Percentiles rank a stretch among this genome's conserved stretches.
These are phyloP conservation scores for Acanthamoeba pearcei DNA, from an alignment of 208 protist genomes.

Conservation along the genomic window DNA sequence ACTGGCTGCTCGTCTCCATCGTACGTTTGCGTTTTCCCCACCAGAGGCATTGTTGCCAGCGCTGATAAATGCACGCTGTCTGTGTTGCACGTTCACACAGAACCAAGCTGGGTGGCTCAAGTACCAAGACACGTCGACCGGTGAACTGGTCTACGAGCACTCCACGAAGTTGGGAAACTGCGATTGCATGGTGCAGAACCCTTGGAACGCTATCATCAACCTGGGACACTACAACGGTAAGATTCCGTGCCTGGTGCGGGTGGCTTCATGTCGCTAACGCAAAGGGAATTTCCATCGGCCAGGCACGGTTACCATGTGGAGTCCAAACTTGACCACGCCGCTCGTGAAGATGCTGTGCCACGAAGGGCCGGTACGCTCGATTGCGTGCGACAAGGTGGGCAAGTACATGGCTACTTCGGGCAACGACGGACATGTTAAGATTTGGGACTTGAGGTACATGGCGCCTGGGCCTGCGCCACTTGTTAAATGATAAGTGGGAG, in stretches of 20 bases:
- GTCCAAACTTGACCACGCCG: conserved; percentile 95
- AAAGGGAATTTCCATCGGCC: not conserved
- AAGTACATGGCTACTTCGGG: conserved; percentile 96
- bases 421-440: conserved; percentile 95
- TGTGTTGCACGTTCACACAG: not conserved
- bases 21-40: conserved; percentile 77
- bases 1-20: conserved; percentile 96
- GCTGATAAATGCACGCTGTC: not conserved
- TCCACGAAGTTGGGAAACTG: conserved; percentile 89
- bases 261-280: too few species aligned
- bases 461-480: not conserved
- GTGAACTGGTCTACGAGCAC: conserved; percentile 92
- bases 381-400: conserved; percentile 65
- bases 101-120: conserved; percentile 89
- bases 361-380: conserved; percentile 82
- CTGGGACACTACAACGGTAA: conserved; percentile 94
- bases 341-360: conserved; percentile 97
- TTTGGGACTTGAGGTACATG: conserved; percentile 98
- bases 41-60: not conserved
- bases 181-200: conserved; percentile 94
- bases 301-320: conserved; percentile 77
- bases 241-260: not conserved
- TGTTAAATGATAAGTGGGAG: not conserved
- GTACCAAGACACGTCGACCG: conserved; percentile 97
- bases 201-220: conserved; percentile 95